These are phyloP conservation scores for Citrus cavaleriei DNA, from an alignment of 345 rosid genomes.

Conservation along the genomic window DNA sequence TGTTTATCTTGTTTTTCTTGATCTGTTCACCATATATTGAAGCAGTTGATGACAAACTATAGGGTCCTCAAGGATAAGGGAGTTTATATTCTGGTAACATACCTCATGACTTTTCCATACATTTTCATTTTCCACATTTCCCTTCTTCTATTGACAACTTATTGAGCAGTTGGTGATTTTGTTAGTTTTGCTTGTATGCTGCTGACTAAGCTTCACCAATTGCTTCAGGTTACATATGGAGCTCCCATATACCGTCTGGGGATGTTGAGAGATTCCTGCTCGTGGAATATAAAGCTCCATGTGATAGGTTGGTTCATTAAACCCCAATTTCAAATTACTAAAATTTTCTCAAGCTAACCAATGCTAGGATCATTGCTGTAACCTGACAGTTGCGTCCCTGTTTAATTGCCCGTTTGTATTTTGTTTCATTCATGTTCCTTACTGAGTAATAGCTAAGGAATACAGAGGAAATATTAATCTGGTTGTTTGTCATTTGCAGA, in stretches of 20 bases:
- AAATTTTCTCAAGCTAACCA: background rate
- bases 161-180: background rate
- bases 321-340: background rate
- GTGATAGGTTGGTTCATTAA: constrained; percentile 50
- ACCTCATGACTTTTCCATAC: background rate
- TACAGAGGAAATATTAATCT: background rate
- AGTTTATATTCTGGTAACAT: constrained; percentile 74
- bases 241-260: constrained; percentile 66
- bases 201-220: constrained; percentile 4
- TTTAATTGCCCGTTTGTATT: background rate
- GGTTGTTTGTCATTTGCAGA: constrained; percentile 33
- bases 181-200: background rate
- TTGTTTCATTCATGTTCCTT: background rate
- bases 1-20: constrained; percentile 52
- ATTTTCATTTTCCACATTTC: background rate
- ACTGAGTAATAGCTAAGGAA: background rate
- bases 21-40: constrained; percentile 75
- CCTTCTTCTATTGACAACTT: background rate
- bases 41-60: constrained; percentile 86
- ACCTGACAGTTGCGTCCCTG: background rate
- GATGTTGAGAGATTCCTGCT: constrained; percentile 47
- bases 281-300: constrained; percentile 64
- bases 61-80: constrained; percentile 97
- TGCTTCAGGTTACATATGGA: constrained; percentile 78
- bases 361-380: background rate